phyloP scores from a whole-genome alignment of 2,329 filamentous ascomycete species.

The Phaeosphaeriaceae sp. region DNA sequence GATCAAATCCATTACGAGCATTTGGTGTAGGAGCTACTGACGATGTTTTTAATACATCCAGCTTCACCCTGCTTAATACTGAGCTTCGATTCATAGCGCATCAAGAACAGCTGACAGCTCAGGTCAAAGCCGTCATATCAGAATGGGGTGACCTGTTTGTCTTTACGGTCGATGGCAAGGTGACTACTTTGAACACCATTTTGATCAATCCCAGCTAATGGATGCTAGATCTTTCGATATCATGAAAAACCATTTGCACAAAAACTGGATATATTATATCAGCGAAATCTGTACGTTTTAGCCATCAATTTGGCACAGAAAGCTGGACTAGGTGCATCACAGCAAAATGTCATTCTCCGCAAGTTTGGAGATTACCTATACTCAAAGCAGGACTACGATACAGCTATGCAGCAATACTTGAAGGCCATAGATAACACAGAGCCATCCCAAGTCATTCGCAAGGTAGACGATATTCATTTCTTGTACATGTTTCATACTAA shows the following conservation, averaged over 20 bases:
- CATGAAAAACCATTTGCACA: constrained; percentile 90
- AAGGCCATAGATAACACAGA: constrained; percentile 95
- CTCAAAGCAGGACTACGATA: constrained; percentile 93
- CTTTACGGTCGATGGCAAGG: constrained; percentile 91
- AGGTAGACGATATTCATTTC: constrained; percentile 57
- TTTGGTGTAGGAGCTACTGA: constrained; percentile 77
- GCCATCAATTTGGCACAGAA: constrained; percentile 94
- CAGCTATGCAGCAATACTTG: constrained; percentile 98
- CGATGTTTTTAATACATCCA: constrained; percentile 83
- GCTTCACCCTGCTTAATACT: constrained; percentile 89
- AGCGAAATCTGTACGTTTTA: constrained; percentile 88
- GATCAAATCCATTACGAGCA: constrained; percentile 69
- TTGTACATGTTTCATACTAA: constrained; percentile 11
- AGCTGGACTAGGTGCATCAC: constrained; percentile 75
- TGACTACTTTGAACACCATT: constrained; percentile 47
- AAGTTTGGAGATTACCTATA: constrained; percentile 95
- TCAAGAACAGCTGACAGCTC: constrained; percentile 81
- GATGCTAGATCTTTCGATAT: constrained; percentile 76
- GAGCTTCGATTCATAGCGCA: constrained; percentile 90
- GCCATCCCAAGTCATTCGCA: constrained; percentile 93
- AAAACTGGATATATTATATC: constrained; percentile 90
- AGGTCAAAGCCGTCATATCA: constrained; percentile 79
- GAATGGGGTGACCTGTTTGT: constrained; percentile 93
- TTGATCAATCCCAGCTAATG: constrained; percentile 13
- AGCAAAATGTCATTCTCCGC: constrained; percentile 90